Percentiles rank a stretch among this genome's conserved stretches.
Evolutionary conservation across 2,329 filamentous ascomycete genomes (phyloP).

Genomic region (Trichoderma lentiforme): DNA sequence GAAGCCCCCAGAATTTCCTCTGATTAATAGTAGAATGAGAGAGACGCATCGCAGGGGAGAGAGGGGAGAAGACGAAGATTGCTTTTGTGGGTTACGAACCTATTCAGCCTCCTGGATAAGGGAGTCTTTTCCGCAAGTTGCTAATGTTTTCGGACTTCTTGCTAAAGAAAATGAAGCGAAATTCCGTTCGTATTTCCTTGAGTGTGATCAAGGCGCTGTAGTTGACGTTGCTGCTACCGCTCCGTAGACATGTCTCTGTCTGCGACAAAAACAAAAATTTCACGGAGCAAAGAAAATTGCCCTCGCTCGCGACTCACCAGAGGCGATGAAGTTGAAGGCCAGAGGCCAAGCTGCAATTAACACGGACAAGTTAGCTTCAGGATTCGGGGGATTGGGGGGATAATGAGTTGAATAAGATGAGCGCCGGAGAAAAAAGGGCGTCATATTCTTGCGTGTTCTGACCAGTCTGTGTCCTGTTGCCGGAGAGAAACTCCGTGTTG

Average conservation of each 20-base stretch:
- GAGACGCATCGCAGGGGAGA: slow-evolving; percentile 28
- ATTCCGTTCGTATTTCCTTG: background rate
- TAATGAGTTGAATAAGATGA: background rate
- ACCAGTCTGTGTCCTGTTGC: slow-evolving; percentile 83
- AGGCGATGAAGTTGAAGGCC: slow-evolving; percentile 86
- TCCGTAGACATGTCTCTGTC: slow-evolving; percentile 36
- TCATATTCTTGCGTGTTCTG: slow-evolving; percentile 34
- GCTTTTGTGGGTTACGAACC: slow-evolving; percentile 19
- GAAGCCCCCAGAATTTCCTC: background rate
- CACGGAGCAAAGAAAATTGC: slow-evolving; percentile 4
- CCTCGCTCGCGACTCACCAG: slow-evolving; percentile 65
- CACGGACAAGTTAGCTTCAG: slow-evolving; percentile 30
- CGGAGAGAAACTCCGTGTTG: slow-evolving; percentile 68
- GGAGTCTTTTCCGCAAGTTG: background rate
- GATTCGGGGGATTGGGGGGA: background rate
- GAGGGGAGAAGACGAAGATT: slow-evolving; percentile 20
- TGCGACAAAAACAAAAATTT: background rate
- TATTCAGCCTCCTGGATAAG: background rate
- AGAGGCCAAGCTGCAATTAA: slow-evolving; percentile 64
- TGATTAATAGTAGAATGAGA: background rate
- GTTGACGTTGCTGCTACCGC: slow-evolving; percentile 54
- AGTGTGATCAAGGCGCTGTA: background rate
- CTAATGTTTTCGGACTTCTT: background rate
- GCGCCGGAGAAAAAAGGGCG: background rate
- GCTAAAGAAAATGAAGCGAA: background rate